A percentile compares a stretch with the other conserved stretches of the same genome.
phyloP scores from a whole-genome alignment of 306 rosid species.

The Pyrus communis region DNA sequence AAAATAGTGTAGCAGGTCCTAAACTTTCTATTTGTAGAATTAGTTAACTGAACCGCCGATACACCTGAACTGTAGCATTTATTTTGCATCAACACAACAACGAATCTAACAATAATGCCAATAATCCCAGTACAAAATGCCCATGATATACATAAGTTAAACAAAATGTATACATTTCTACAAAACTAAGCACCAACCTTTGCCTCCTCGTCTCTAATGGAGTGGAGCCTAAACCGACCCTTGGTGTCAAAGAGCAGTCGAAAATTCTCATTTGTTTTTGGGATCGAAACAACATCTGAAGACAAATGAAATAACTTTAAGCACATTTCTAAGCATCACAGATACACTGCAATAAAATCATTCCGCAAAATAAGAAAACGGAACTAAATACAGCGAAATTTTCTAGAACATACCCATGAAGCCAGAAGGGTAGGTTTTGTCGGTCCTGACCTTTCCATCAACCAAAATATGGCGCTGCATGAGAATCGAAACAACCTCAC shows the following conservation, averaged over 20 bases:
- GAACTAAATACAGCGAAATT: background rate
- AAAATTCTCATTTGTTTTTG: conserved; percentile 75
- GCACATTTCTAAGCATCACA: background rate
- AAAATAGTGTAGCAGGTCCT: background rate
- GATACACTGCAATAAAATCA: background rate
- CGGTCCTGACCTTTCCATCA: conserved; percentile 83
- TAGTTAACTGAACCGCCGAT: background rate
- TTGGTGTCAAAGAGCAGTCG: conserved; percentile 86
- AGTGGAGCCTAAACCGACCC: conserved; percentile 85
- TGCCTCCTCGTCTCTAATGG: conserved; percentile 72
- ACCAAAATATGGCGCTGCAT: conserved; percentile 82
- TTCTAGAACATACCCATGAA: conserved; percentile 62
- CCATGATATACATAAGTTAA: background rate
- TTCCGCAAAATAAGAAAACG: background rate
- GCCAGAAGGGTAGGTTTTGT: conserved; percentile 76
- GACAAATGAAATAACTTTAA: background rate
- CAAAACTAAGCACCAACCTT: conserved; percentile 38
- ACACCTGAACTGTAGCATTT: no score
- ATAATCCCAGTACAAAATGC: no score
- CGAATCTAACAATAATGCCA: no score
- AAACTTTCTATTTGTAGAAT: background rate
- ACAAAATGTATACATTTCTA: background rate
- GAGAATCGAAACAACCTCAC: conserved; percentile 66
- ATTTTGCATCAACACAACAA: no score
- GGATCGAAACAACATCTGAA: conserved; percentile 81